Conservation (phyloP, 1,284 basidiomycete species). For the Ustilago vetiveriae region DNA sequence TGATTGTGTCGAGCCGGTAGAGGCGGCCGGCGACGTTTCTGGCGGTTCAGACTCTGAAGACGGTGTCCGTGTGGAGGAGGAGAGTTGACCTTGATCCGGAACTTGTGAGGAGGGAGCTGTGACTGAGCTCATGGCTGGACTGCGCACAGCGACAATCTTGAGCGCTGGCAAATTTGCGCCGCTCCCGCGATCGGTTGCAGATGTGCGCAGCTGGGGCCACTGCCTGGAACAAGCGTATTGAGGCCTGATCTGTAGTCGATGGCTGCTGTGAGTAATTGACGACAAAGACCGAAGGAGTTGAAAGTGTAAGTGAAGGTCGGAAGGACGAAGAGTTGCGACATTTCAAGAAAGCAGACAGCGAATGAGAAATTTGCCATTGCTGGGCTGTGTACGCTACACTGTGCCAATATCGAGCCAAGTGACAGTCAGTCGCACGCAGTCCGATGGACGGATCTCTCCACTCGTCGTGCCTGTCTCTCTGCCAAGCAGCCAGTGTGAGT, state of each 20-base stretch:
- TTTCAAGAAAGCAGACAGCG: too few relatives aligned
- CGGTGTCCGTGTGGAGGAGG: slow-evolving; percentile 2
- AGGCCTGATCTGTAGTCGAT: too few relatives aligned
- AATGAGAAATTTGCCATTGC: not conserved
- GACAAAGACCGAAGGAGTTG: too few relatives aligned
- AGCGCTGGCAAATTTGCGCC: slow-evolving; percentile 2
- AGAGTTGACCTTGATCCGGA: not conserved
- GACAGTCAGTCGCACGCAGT: too few relatives aligned
- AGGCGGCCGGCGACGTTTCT: slow-evolving; percentile 11
- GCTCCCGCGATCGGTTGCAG: not conserved
- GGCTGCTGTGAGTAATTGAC: too few relatives aligned
- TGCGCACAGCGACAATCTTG: not conserved
- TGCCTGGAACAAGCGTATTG: too few relatives aligned
- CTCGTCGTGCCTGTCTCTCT: too few relatives aligned
- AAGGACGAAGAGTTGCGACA: too few relatives aligned
- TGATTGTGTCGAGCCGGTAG: not conserved
- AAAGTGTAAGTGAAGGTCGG: too few relatives aligned
- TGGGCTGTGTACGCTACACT: not conserved
- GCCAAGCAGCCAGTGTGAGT: too few relatives aligned
- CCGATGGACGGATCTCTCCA: slow-evolving; percentile 20
- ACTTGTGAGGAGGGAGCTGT: slow-evolving; percentile 16
- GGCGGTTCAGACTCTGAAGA: slow-evolving; percentile 18
- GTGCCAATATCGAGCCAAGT: too few relatives aligned
- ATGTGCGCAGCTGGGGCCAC: not conserved
- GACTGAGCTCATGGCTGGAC: slow-evolving; percentile 19